phyloP scores from a whole-genome alignment of 306 rosid genomes.

The Erythrophleum fordii region DNA sequence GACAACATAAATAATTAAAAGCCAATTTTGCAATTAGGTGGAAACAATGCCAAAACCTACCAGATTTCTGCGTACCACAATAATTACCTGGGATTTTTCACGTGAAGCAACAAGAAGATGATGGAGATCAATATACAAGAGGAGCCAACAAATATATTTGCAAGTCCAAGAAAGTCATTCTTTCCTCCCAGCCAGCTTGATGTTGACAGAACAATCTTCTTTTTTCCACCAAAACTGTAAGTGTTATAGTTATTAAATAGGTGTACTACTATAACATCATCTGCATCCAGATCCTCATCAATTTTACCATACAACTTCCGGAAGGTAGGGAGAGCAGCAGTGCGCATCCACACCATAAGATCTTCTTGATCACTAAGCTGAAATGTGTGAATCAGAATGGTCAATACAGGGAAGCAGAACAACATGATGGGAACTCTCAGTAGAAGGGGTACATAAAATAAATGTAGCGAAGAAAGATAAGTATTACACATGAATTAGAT shows the following conservation, averaged over 20 bases:
- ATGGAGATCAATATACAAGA: slow-evolving; percentile 65
- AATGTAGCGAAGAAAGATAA: background rate
- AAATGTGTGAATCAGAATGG: slow-evolving; percentile 39
- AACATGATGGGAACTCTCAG: slow-evolving; percentile 33
- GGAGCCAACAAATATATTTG: slow-evolving; percentile 76
- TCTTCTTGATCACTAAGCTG: slow-evolving; percentile 97
- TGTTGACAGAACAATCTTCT: slow-evolving; percentile 87
- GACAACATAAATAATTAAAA: background rate
- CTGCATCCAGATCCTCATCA: slow-evolving; percentile 85
- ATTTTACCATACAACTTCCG: slow-evolving; percentile 92
- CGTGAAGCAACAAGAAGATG: slow-evolving; percentile 80
- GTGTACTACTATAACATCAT: slow-evolving; percentile 73
- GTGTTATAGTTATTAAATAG: slow-evolving; percentile 83
- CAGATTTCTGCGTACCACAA: background rate
- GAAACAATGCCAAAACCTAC: background rate
- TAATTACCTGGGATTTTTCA: slow-evolving; percentile 74
- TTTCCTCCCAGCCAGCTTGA: slow-evolving; percentile 94
- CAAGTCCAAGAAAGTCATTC: slow-evolving; percentile 88
- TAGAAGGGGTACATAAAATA: slow-evolving; percentile 30
- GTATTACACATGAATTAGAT: background rate
- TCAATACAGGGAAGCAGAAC: slow-evolving; percentile 32
- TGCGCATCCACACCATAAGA: slow-evolving; percentile 97
- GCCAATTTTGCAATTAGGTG: background rate
- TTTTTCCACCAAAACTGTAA: slow-evolving; percentile 91
- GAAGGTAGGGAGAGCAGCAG: slow-evolving; percentile 96